phyloP scores from a whole-genome alignment of 75 land plant species.

The Cunninghamia lanceolata region DNA sequence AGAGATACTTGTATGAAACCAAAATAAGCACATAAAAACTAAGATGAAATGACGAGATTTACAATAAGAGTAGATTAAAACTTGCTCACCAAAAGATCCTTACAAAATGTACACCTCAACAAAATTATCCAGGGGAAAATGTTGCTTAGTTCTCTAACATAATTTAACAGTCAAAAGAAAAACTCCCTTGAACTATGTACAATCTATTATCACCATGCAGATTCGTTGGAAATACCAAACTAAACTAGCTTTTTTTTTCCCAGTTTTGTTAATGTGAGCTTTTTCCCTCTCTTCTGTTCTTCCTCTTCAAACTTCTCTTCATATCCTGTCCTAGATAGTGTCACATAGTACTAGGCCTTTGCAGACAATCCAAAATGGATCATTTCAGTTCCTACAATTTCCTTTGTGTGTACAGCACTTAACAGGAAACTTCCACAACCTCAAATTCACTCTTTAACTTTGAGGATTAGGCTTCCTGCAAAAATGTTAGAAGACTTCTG shows the following conservation, averaged over 20 bases:
- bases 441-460: neutral
- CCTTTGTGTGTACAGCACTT: neutral
- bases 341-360: neutral
- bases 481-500: neutral
- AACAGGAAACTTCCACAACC: too few relatives aligned
- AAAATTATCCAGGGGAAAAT: neutral
- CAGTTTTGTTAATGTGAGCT: neutral
- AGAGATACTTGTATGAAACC: neutral
- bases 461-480: neutral
- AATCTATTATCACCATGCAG: neutral
- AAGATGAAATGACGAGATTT: neutral
- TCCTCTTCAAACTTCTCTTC: neutral
- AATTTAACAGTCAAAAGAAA: neutral
- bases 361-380: neutral
- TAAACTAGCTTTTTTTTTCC: neutral
- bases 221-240: neutral
- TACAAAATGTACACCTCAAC: neutral
- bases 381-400: neutral
- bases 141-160: neutral
- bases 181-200: constrained; percentile 2
- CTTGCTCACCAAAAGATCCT: neutral
- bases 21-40: neutral
- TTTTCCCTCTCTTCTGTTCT: neutral
- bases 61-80: neutral
- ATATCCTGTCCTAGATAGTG: neutral